A percentile compares a stretch with the other conserved stretches of the same genome.
Conservation (phyloP, 164 flowering plant genomes). For the Nelumbo lutea region DNA sequence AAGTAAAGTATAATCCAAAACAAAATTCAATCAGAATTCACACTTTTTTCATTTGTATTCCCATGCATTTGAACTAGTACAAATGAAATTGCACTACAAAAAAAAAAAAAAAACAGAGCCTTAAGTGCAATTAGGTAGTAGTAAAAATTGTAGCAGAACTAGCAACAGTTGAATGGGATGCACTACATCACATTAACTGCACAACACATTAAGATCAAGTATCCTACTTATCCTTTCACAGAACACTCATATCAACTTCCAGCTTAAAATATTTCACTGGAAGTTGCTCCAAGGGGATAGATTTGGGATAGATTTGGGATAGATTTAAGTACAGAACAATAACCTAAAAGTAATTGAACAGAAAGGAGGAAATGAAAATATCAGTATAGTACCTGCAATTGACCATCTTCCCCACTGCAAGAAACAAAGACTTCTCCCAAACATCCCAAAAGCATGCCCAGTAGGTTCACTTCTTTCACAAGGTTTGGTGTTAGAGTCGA, state of each 20-base stretch:
- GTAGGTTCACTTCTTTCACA: conserved; percentile 78
- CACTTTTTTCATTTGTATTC: too few species aligned
- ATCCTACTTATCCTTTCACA: background rate
- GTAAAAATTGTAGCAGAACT: too few species aligned
- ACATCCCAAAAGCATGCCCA: conserved; percentile 61
- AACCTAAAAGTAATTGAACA: background rate
- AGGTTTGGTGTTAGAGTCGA: conserved; percentile 81
- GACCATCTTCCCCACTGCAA: conserved; percentile 70
- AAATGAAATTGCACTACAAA: too few species aligned
- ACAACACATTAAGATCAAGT: background rate
- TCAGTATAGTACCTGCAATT: conserved; percentile 49
- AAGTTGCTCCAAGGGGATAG: too few species aligned
- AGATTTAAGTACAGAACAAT: background rate
- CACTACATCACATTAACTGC: background rate
- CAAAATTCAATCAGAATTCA: too few species aligned
- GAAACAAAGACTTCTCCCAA: conserved; percentile 57
- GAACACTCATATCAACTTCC: too few species aligned
- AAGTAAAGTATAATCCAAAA: too few species aligned
- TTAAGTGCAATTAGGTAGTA: too few species aligned
- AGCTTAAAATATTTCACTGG: too few species aligned
- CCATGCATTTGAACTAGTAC: too few species aligned
- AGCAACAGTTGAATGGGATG: background rate
- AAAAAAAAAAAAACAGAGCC: too few species aligned
- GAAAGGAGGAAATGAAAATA: background rate
- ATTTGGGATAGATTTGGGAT: too few species aligned